Evolutionary conservation across 805 yeast species (phyloP).

Genomic region (Komagataella mondaviorum): DNA sequence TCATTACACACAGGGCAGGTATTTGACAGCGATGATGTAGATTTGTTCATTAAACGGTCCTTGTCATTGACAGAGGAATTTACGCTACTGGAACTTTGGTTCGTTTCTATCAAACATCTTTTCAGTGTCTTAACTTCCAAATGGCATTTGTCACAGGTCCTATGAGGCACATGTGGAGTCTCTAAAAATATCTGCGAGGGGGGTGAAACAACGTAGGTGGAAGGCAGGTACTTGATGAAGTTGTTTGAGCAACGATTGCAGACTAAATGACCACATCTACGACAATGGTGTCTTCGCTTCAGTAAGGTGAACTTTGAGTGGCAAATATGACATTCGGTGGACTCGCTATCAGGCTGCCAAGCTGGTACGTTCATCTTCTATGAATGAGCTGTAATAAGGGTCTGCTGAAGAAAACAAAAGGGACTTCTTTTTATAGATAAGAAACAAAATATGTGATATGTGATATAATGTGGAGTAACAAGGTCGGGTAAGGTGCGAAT

Average conservation of each 20-base stretch:
- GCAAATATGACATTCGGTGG: constrained; percentile 42
- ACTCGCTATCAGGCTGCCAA: constrained; percentile 66
- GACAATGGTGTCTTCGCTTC: constrained; percentile 72
- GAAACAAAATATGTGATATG: neutral
- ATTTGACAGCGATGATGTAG: constrained; percentile 2
- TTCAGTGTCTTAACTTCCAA: constrained; percentile 43
- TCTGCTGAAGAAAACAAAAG: neutral
- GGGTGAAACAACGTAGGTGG: constrained; percentile 43
- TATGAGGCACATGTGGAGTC: constrained; percentile 40
- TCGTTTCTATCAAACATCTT: constrained; percentile 20
- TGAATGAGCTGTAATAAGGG: neutral
- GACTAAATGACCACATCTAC: constrained; percentile 68
- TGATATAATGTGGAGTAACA: neutral
- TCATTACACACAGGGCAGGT: constrained; percentile 30
- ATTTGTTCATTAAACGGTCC: neutral
- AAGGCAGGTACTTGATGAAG: constrained; percentile 39
- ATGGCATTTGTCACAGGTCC: constrained; percentile 67
- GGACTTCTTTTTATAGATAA: neutral
- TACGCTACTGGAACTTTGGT: constrained; percentile 5
- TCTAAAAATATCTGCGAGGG: constrained; percentile 34
- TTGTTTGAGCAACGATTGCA: constrained; percentile 57
- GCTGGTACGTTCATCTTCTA: constrained; percentile 18
- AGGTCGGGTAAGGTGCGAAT: neutral
- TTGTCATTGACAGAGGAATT: constrained; percentile 2
- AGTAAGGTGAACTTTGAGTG: constrained; percentile 37